phyloP scores from a whole-genome alignment of 805 yeast genomes.

The Ogataea populi-albae region DNA sequence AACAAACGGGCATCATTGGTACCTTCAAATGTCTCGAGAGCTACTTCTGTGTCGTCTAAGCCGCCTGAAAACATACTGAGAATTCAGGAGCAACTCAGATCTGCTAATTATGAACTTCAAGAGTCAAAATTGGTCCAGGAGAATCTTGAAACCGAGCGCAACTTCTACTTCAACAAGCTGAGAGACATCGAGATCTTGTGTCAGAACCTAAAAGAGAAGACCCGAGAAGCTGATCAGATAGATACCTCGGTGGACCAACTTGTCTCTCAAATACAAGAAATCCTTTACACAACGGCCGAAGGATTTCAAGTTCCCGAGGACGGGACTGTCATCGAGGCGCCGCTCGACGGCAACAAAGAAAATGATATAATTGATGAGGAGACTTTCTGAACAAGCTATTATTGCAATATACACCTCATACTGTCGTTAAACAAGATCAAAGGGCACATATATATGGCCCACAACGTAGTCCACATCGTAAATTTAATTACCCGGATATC shows the following conservation, averaged over 20 bases:
- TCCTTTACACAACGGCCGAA: constrained; percentile 77
- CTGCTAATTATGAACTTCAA: constrained; percentile 51
- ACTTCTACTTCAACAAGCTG: constrained; percentile 85
- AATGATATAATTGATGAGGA: constrained; percentile 34
- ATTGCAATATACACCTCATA: background rate
- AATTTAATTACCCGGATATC: too few relatives aligned
- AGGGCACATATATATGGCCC: too few relatives aligned
- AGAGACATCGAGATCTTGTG: constrained; percentile 83
- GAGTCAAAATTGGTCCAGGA: constrained; percentile 61
- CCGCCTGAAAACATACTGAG: constrained; percentile 5
- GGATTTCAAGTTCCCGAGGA: constrained; percentile 68
- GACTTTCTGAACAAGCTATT: constrained; percentile 25
- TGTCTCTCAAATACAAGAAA: constrained; percentile 64
- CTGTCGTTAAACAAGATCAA: too few relatives aligned
- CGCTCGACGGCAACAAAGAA: constrained; percentile 11
- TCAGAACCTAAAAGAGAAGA: constrained; percentile 56
- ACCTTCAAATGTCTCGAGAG: constrained; percentile 11
- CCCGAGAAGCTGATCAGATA: constrained; percentile 31
- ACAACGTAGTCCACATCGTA: too few relatives aligned
- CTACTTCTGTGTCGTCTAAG: constrained; percentile 3
- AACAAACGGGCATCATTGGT: constrained; percentile 24
- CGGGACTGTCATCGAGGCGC: constrained; percentile 10
- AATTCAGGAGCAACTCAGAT: constrained; percentile 44
- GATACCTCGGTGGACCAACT: constrained; percentile 37
- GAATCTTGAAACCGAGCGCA: constrained; percentile 75